These are phyloP conservation scores for Colletotrichum sp. DNA, from an alignment of 2,329 filamentous ascomycete species.

Conservation along the genomic window DNA sequence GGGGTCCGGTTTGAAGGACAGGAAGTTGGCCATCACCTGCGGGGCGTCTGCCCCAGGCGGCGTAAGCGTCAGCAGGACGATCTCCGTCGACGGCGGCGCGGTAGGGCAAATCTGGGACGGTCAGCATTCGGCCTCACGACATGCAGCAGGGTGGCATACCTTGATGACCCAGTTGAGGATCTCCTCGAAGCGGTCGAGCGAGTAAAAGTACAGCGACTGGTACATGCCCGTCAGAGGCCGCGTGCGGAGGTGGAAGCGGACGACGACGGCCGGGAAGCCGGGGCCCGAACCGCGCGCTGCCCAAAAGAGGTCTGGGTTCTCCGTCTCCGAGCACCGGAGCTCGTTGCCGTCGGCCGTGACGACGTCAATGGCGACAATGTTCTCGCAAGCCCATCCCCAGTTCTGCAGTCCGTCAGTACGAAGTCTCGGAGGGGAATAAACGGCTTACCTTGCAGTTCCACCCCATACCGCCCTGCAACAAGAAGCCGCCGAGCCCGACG, in stretches of 20 bases:
- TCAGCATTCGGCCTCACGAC: background rate
- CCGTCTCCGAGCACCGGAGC: conserved; percentile 45
- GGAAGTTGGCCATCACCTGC: conserved; percentile 40
- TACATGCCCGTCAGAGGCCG: conserved; percentile 34
- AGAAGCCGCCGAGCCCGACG: conserved; percentile 60
- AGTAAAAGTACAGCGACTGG: conserved; percentile 49
- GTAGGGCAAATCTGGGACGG: conserved; percentile 27
- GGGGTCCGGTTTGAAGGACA: conserved; percentile 43
- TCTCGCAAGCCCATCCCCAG: conserved; percentile 63
- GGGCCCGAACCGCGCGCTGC: conserved; percentile 59
- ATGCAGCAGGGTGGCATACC: conserved; percentile 27
- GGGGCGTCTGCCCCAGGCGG: conserved; percentile 31
- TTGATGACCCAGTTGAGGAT: conserved; percentile 53
- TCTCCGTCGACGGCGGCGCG: conserved; percentile 42
- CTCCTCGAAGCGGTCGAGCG: conserved; percentile 45
- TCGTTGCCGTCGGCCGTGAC: conserved; percentile 49
- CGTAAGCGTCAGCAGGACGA: conserved; percentile 39
- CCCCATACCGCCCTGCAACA: conserved; percentile 62
- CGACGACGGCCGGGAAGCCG: conserved; percentile 58
- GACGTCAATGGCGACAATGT: conserved; percentile 50
- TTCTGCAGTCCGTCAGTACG: conserved; percentile 35
- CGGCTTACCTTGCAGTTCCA: conserved; percentile 57
- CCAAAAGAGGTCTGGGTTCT: conserved; percentile 62
- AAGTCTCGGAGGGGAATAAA: background rate
- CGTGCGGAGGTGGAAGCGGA: conserved; percentile 52